Conservation (phyloP, 2,329 filamentous ascomycete genomes). For the Zymoseptoria pseudotritici region DNA sequence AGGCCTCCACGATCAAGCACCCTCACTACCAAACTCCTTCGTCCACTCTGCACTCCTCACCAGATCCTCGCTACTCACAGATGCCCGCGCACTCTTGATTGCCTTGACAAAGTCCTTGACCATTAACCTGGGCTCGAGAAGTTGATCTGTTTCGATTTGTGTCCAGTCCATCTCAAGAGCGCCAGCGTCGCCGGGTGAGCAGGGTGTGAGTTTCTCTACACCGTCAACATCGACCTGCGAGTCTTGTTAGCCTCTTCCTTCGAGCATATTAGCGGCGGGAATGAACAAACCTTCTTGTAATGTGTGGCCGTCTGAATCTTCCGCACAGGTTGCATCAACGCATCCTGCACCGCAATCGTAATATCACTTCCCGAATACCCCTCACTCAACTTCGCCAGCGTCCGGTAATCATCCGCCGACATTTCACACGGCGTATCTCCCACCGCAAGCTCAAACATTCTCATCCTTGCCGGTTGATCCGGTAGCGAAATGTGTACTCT, state of each 20-base stretch:
- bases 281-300: slow-evolving; percentile 72
- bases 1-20: slow-evolving; percentile 41
- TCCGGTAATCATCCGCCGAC: slow-evolving; percentile 67
- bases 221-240: slow-evolving; percentile 62
- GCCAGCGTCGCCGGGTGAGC: slow-evolving; percentile 80
- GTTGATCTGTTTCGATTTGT: slow-evolving; percentile 71
- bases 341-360: slow-evolving; percentile 87
- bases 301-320: slow-evolving; percentile 97
- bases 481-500: slow-evolving; percentile 93
- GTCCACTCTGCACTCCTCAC: slow-evolving; percentile 87
- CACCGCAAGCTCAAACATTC: slow-evolving; percentile 94
- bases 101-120: slow-evolving; percentile 92
- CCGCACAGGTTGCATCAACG: slow-evolving; percentile 92
- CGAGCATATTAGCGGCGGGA: neutral
- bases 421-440: slow-evolving; percentile 86
- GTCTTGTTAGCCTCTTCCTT: neutral
- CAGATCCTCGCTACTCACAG: slow-evolving; percentile 81
- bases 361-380: slow-evolving; percentile 97
- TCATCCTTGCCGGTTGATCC: slow-evolving; percentile 76
- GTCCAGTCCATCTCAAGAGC: slow-evolving; percentile 93
- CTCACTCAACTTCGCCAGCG: slow-evolving; percentile 73
- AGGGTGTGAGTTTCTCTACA: slow-evolving; percentile 68
- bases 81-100: slow-evolving; percentile 79
- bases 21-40: slow-evolving; percentile 89
- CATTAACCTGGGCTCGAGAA: slow-evolving; percentile 77